These are phyloP conservation scores for Mediolabrus comicus DNA, from an alignment of 108 stramenopile genomes.

Conservation along the genomic window DNA sequence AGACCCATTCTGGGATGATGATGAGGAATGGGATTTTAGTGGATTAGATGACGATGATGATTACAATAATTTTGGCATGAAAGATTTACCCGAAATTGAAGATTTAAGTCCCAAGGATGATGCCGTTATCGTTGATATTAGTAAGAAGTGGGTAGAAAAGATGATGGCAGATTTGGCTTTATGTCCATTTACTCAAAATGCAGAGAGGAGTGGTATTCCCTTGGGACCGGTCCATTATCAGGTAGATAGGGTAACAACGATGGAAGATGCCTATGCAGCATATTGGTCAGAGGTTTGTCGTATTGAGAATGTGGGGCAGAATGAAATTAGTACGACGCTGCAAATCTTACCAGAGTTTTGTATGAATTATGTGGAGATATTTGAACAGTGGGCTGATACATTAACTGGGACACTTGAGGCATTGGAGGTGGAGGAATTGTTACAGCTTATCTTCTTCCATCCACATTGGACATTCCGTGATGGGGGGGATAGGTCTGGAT, in stretches of 20 bases:
- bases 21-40: constrained; percentile 74
- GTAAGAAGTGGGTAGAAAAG: constrained; percentile 73
- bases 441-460: constrained; percentile 98
- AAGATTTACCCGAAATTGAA: constrained; percentile 56
- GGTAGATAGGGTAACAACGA: constrained; percentile 64
- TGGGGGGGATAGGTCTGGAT: constrained; percentile 78
- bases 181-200: constrained; percentile 90
- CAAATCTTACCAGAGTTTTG: constrained; percentile 87
- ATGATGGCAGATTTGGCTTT: constrained; percentile 93
- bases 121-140: constrained; percentile 52
- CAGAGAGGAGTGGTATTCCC: constrained; percentile 85
- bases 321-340: constrained; percentile 81
- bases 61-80: constrained; percentile 16
- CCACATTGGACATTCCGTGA: constrained; percentile 94
- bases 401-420: constrained; percentile 87
- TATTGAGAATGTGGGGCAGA: constrained; percentile 66
- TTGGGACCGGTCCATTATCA: constrained; percentile 86
- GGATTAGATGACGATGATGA: constrained; percentile 64
- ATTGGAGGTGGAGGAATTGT: constrained; percentile 69
- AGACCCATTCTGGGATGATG: constrained; percentile 90
- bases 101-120: constrained; percentile 71
- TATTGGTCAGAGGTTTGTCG: constrained; percentile 92
- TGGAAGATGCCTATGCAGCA: constrained; percentile 87
- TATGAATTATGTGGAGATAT: constrained; percentile 86
- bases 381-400: constrained; percentile 88